Base-by-base conservation (phyloP, 1,284 basidiomycete genomes). In the Gomphus sp. region DNA sequence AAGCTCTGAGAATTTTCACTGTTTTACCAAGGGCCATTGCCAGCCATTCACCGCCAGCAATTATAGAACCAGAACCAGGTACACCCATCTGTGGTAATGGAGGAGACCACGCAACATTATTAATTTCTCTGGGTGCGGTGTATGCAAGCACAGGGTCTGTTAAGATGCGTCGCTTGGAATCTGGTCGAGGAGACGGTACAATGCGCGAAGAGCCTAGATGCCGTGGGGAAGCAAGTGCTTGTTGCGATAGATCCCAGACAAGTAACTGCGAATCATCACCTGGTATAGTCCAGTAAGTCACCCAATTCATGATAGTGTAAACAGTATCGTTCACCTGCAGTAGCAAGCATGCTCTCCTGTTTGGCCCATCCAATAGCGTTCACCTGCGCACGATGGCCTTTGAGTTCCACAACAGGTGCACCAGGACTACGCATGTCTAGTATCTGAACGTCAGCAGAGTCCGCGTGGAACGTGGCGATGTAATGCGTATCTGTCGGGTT, bases 381-480 rank as follows among this genome's bases (percentile, higher is more conserved):
- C 37, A 97, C 79, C 57, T 81, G 81, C 41, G 78, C 80, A 61
- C 80, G 80, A 69, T 97, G 94, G 10, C 82, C 92, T 62, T 84
- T 80, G 16, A 97, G 76, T 70, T 97, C 93, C 68, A 94, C 88
- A 5, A 97, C 93, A 0, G 95, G 93, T 63, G 91, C 85, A 0
- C 95, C 95, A 0, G 94, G 94, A 71, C 85, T 90, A 51, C 94
- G 82, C 89, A 97, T 96, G 68, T 98, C 94, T 61, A 98, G 76
- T 41, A 98, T 91, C 68, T 96, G 89, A 3, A 96, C 80, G 65
- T 92, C 87, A 25, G 79, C 72, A 55, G 90, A 90, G 67, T 96
- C 93, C 80, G 93, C 87, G 66, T 93, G 91, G 74, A 91, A 97
- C 2, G 89, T 93, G n/a, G 90, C 90, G 81, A 94, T 90, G 66